These are phyloP conservation scores for Saccharomyces pastorianus DNA, from an alignment of 1,139 yeast genomes.

Conservation along the genomic window DNA sequence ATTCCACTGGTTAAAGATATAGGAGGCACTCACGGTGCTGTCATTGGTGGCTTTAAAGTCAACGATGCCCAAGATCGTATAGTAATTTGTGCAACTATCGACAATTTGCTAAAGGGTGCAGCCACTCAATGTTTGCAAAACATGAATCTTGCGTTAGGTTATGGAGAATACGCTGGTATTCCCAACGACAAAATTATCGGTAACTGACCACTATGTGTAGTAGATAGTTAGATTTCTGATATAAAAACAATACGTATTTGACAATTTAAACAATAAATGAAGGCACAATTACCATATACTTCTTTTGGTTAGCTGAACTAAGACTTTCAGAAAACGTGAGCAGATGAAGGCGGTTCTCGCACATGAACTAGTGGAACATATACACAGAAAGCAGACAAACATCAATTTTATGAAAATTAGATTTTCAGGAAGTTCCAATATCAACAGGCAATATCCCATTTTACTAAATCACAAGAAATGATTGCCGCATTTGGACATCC, in stretches of 20 bases:
- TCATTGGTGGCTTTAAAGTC: constrained; percentile 92
- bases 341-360: too few species aligned
- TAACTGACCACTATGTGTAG: background rate
- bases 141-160: constrained; percentile 80
- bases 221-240: too few species aligned
- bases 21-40: constrained; percentile 89
- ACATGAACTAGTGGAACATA: too few species aligned
- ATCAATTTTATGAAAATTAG: too few species aligned
- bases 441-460: too few species aligned
- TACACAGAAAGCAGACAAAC: too few species aligned
- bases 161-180: constrained; percentile 91
- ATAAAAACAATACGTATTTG: too few species aligned
- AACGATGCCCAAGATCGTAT: constrained; percentile 83
- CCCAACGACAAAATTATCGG: constrained; percentile 41
- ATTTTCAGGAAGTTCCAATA: too few species aligned
- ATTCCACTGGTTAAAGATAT: constrained; percentile 81
- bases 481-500: background rate
- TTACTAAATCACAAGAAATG: background rate
- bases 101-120: constrained; percentile 93
- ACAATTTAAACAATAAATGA: too few species aligned
- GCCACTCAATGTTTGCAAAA: constrained; percentile 97
- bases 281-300: too few species aligned
- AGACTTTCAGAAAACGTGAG: too few species aligned
- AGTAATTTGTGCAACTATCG: constrained; percentile 90
- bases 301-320: too few species aligned